These are phyloP conservation scores for Nicotiana tomentosiformis DNA, from an alignment of 257 asterid species.

Conservation along the genomic window DNA sequence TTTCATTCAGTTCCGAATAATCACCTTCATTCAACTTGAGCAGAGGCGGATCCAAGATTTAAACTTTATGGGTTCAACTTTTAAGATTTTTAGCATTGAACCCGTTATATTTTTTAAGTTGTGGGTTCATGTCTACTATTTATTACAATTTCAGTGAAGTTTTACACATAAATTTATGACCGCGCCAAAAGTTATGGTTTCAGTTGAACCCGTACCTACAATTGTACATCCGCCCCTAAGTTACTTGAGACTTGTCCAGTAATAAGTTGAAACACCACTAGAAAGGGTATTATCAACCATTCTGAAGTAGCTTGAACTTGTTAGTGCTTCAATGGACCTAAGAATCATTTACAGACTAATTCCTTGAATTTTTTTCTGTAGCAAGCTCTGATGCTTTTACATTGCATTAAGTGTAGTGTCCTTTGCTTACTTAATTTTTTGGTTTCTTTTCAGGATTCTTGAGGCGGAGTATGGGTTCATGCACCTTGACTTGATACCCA, in stretches of 20 bases:
- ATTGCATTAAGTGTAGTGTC: neutral
- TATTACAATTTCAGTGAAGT: too few relatives aligned
- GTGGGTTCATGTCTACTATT: too few relatives aligned
- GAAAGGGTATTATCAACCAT: neutral
- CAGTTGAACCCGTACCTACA: too few relatives aligned
- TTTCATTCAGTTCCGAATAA: neutral
- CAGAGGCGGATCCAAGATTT: too few relatives aligned
- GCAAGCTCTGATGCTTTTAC: neutral
- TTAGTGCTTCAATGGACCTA: neutral
- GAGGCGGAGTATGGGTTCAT: conserved; percentile 79
- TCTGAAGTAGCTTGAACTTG: neutral
- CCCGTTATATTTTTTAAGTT: too few relatives aligned
- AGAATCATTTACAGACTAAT: neutral
- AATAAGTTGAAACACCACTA: neutral
- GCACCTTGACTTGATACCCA: conserved; percentile 78
- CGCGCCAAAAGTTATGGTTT: too few relatives aligned
- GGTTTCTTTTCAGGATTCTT: conserved; percentile 43
- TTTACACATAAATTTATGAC: too few relatives aligned
- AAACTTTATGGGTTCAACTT: too few relatives aligned
- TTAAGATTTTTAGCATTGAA: too few relatives aligned
- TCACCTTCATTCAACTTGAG: neutral
- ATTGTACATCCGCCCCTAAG: too few relatives aligned
- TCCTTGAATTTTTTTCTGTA: neutral
- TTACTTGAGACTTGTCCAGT: neutral
- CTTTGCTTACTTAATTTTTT: neutral